Conservation (phyloP, 345 rosid species). For the Litchi chinensis region DNA sequence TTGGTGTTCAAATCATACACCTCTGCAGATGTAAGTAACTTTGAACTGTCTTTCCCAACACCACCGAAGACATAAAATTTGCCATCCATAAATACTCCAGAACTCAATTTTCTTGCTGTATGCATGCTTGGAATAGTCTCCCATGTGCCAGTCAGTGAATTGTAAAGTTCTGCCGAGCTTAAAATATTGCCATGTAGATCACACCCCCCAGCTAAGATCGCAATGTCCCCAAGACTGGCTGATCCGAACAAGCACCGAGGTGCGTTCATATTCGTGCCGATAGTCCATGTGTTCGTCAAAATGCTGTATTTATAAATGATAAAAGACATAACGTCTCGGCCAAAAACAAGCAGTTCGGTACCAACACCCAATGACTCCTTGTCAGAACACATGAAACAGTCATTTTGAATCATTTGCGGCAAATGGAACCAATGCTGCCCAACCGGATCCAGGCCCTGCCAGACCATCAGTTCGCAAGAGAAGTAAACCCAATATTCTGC, state of each 20-base stretch:
- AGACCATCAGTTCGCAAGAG: conserved; percentile 63
- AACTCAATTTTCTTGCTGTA: conserved; percentile 71
- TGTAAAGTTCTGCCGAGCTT: conserved; percentile 66
- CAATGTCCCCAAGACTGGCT: conserved; percentile 62
- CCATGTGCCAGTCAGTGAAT: conserved; percentile 64
- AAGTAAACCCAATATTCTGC: conserved; percentile 84
- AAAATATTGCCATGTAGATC: conserved; percentile 54
- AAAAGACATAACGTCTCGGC: conserved; percentile 48
- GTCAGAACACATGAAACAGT: conserved; percentile 54
- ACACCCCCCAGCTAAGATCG: conserved; percentile 83
- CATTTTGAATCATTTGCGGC: conserved; percentile 59
- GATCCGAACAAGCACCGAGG: conserved; percentile 85
- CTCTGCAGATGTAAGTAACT: conserved; percentile 58
- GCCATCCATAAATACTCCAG: conserved; percentile 79
- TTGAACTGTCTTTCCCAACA: conserved; percentile 41
- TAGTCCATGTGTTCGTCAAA: conserved; percentile 55
- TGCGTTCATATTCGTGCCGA: conserved; percentile 47
- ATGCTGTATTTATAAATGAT: conserved; percentile 54
- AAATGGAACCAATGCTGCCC: conserved; percentile 61
- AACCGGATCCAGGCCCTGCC: conserved; percentile 86
- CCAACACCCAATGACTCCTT: conserved; percentile 74
- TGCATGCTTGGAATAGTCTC: conserved; percentile 58
- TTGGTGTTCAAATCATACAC: conserved; percentile 57
- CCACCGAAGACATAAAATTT: conserved; percentile 87
- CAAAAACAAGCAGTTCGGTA: conserved; percentile 66